phyloP scores from a whole-genome alignment of 148 eudicot genomes.

The Rhododendron griersonianum region DNA sequence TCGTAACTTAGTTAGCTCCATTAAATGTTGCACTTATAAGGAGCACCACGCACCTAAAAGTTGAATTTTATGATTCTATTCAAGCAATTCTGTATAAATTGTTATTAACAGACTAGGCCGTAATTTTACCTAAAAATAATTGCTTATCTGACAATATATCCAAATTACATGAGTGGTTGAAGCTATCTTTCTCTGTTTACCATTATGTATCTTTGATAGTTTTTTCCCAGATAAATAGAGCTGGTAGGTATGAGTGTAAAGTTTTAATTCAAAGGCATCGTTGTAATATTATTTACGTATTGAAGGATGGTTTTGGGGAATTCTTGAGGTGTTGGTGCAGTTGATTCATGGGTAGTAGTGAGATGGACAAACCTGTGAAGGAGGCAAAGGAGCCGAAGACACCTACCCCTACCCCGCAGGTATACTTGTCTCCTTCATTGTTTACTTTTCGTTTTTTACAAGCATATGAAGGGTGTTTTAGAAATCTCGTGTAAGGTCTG shows the following conservation, averaged over 20 bases:
- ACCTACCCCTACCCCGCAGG: slow-evolving; percentile 42
- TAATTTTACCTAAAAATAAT: not conserved
- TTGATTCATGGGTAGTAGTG: slow-evolving; percentile 75
- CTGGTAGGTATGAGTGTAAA: not conserved
- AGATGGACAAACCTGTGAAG: slow-evolving; percentile 68
- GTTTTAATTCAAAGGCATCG: not conserved
- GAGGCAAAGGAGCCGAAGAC: slow-evolving; percentile 68
- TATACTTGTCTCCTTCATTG: slow-evolving; percentile 18
- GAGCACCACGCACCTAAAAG: not conserved
- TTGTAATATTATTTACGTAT: not conserved
- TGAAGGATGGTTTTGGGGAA: slow-evolving; percentile 23
- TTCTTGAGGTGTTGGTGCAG: not conserved
- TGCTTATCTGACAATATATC: not conserved
- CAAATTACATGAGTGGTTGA: not conserved
- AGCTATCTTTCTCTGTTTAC: not conserved
- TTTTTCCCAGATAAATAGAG: not conserved
- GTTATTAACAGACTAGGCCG: not conserved
- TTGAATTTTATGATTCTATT: not conserved
- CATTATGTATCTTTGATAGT: not conserved
- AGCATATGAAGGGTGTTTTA: not conserved
- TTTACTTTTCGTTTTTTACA: not conserved
- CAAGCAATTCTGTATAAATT: not conserved
- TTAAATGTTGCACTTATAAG: not conserved
- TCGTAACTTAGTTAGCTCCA: not conserved
- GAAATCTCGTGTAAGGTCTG: not conserved